Percentiles rank a stretch among this genome's conserved stretches.
Evolutionary conservation across 1,284 basidiomycete genomes (phyloP).

Genomic region (Puccinia hordei): DNA sequence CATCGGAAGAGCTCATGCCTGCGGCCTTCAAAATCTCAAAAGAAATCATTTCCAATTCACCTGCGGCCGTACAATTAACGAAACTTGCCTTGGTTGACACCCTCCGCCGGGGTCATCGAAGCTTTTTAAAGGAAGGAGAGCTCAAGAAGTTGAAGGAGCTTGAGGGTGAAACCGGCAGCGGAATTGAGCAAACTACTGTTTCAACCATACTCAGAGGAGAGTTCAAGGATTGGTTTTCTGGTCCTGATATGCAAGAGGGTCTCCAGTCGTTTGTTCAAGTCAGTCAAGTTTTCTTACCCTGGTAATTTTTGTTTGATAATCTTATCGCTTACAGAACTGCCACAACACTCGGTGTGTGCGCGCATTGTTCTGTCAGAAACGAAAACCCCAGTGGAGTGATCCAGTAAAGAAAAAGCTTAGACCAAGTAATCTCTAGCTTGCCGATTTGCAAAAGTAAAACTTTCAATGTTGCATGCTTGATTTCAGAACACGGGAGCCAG

Average conservation of each 20-base stretch:
- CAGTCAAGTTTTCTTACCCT: slow-evolving; percentile 50
- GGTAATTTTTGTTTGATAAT: neutral
- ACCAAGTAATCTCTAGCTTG: slow-evolving; percentile 10
- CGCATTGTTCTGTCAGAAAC: neutral
- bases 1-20: slow-evolving; percentile 65
- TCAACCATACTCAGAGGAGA: slow-evolving; percentile 64
- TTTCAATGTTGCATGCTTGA: too few species aligned
- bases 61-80: slow-evolving; percentile 76
- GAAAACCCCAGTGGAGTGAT: slow-evolving; percentile 16
- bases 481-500: too few species aligned
- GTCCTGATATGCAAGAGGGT: slow-evolving; percentile 73
- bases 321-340: too few species aligned
- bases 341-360: too few species aligned
- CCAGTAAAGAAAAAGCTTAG: slow-evolving; percentile 1
- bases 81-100: slow-evolving; percentile 63
- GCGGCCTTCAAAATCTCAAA: slow-evolving; percentile 70
- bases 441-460: neutral
- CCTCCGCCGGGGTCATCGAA: slow-evolving; percentile 35
- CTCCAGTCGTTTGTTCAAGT: slow-evolving; percentile 63
- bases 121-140: neutral
- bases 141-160: slow-evolving; percentile 65
- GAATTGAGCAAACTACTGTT: slow-evolving; percentile 66
- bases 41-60: slow-evolving; percentile 70
- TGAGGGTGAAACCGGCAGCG: slow-evolving; percentile 62
- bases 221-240: slow-evolving; percentile 67